A percentile compares a stretch with the other conserved stretches of the same genome.
Conservation (phyloP, 1,284 basidiomycete species). For the Austropuccinia psidii region DNA sequence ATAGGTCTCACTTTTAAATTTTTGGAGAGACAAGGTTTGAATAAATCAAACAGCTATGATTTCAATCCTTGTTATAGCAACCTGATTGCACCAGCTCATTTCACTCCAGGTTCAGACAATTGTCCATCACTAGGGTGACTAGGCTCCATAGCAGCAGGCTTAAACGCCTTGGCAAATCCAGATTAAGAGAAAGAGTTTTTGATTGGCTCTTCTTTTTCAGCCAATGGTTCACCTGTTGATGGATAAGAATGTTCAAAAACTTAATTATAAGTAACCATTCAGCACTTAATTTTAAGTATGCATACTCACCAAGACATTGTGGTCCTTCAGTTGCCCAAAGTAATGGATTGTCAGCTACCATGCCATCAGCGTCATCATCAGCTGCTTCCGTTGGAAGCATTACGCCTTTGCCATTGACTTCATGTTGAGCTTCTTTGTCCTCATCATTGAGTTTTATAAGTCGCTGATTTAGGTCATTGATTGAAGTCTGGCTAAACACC, state of each 20-base stretch:
- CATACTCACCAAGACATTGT: neutral
- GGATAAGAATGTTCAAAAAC: neutral
- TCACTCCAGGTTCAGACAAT: constrained; percentile 10
- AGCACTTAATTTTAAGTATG: neutral
- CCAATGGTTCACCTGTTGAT: neutral
- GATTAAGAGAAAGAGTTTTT: neutral
- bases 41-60: no score
- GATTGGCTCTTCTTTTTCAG: neutral
- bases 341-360: neutral
- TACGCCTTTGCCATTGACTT: neutral
- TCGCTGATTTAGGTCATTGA: constrained; percentile 61
- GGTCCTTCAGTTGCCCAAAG: neutral
- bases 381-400: neutral
- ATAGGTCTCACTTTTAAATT: no score
- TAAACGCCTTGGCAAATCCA: constrained; percentile 24
- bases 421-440: constrained; percentile 8
- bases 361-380: constrained; percentile 20
- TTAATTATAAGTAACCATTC: no score
- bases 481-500: constrained; percentile 66
- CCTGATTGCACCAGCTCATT: constrained; percentile 20
- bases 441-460: constrained; percentile 56
- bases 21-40: no score
- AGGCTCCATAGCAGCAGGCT: constrained; percentile 21
- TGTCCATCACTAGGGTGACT: neutral
- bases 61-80: no score